These are phyloP conservation scores for Oryza australiensis DNA, from an alignment of 176 grass and related monocot genomes.

Conservation along the genomic window DNA sequence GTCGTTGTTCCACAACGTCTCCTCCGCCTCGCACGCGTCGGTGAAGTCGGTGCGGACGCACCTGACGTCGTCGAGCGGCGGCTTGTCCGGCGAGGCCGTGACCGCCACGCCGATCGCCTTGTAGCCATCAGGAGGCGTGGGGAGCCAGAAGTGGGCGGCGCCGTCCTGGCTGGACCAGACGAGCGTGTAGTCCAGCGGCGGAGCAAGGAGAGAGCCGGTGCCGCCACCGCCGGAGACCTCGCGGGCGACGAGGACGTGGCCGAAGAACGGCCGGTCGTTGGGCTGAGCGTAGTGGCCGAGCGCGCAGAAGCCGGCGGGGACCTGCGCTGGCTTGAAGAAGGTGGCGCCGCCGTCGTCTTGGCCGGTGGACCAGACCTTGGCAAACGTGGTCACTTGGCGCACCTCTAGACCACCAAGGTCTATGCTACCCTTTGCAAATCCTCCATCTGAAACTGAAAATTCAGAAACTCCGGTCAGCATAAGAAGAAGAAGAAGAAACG, in stretches of 20 bases:
- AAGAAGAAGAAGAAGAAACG: no score
- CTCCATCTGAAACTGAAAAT: slow-evolving; percentile 46
- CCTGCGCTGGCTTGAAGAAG: slow-evolving; percentile 62
- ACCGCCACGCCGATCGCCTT: slow-evolving; percentile 52
- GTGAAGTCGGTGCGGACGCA: slow-evolving; percentile 77
- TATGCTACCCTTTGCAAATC: slow-evolving; percentile 63
- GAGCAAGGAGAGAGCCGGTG: slow-evolving; percentile 26
- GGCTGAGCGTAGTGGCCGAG: slow-evolving; percentile 74
- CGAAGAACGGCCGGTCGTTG: slow-evolving; percentile 65
- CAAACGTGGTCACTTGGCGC: slow-evolving; percentile 54
- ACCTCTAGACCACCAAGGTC: slow-evolving; percentile 63
- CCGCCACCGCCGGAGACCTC: slow-evolving; percentile 17
- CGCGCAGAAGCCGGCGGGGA: slow-evolving; percentile 57
- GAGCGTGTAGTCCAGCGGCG: slow-evolving; percentile 54
- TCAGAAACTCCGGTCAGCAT: background rate
- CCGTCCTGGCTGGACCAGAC: slow-evolving; percentile 76
- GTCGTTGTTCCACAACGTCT: slow-evolving; percentile 46
- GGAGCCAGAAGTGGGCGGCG: slow-evolving; percentile 72
- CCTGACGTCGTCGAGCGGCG: slow-evolving; percentile 44
- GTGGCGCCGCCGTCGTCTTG: slow-evolving; percentile 50
- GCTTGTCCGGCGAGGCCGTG: slow-evolving; percentile 55
- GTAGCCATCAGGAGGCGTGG: slow-evolving; percentile 45
- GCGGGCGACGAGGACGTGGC: slow-evolving; percentile 55
- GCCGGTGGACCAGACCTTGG: slow-evolving; percentile 74
- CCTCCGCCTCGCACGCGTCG: slow-evolving; percentile 58